A percentile compares a stretch with the other conserved stretches of the same genome.
Evolutionary conservation across 140 eudicot genomes (phyloP).

Genomic region (Erigeron philadelphicus): DNA sequence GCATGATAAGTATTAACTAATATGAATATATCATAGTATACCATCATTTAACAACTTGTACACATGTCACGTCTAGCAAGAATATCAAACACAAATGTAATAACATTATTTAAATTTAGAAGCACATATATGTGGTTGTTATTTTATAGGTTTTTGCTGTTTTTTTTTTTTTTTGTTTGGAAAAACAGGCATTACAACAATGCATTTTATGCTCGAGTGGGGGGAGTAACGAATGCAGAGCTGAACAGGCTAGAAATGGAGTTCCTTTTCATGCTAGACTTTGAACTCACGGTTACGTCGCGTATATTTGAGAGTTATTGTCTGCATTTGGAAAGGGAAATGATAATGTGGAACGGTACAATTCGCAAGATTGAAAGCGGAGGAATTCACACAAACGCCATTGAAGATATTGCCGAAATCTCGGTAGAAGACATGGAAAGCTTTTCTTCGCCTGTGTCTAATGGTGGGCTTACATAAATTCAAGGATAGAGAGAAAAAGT

Average conservation of each 20-base stretch:
- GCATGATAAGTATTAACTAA: too few species aligned
- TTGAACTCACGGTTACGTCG: conserved; percentile 57
- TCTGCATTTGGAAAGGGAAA: conserved; percentile 69
- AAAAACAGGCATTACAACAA: conserved; percentile 75
- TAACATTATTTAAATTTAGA: too few species aligned
- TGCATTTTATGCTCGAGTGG: conserved; percentile 89
- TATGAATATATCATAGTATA: too few species aligned
- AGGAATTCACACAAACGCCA: conserved; percentile 33
- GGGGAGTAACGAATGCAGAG: conserved; percentile 78
- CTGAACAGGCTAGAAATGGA: conserved; percentile 76
- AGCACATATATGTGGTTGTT: neutral
- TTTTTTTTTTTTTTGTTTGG: neutral
- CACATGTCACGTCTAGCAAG: too few species aligned
- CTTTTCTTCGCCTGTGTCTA: conserved; percentile 49
- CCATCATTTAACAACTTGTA: too few species aligned
- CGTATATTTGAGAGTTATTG: conserved; percentile 82
- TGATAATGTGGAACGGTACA: conserved; percentile 39
- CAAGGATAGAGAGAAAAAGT: too few species aligned
- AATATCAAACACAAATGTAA: too few species aligned
- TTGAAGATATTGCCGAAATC: conserved; percentile 60
- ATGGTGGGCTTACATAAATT: conserved; percentile 30
- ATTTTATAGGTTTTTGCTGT: too few species aligned
- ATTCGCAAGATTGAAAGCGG: conserved; percentile 40
- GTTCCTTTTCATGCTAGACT: conserved; percentile 73
- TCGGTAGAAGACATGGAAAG: conserved; percentile 53